phyloP scores from a whole-genome alignment of 495 filamentous ascomycete genomes.

The Xanthoparmelia taractica region DNA sequence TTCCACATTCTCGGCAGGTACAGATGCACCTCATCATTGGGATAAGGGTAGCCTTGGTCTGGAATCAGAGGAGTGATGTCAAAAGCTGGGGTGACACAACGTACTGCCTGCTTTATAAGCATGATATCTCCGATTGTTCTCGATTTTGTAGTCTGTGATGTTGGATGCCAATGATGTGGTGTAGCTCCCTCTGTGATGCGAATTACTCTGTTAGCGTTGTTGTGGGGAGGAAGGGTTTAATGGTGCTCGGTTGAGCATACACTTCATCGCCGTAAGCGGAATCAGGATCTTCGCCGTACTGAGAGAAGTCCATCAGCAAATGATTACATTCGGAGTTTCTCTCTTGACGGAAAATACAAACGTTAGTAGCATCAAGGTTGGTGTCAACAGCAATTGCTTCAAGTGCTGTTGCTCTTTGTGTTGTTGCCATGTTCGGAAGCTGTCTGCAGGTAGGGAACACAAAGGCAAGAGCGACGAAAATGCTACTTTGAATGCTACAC shows the following conservation, averaged over 20 bases:
- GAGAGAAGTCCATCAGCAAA: background rate
- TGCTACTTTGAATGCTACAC: background rate
- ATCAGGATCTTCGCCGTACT: conserved; percentile 24
- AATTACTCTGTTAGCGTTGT: background rate
- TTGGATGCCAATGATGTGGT: conserved; percentile 41
- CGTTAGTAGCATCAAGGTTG: conserved; percentile 12
- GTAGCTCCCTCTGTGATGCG: conserved; percentile 21
- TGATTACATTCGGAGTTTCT: background rate
- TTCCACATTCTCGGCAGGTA: background rate
- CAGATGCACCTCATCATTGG: conserved; percentile 41
- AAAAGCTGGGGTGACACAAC: conserved; percentile 1
- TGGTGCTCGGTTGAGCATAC: conserved; percentile 7
- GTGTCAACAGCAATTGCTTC: conserved; percentile 16
- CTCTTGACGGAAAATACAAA: background rate
- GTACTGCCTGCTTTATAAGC: conserved; percentile 38
- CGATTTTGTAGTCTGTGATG: conserved; percentile 47
- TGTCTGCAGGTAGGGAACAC: background rate
- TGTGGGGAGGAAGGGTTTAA: no score
- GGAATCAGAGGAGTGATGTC: background rate
- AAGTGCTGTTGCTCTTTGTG: no score
- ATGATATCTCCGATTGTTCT: conserved; percentile 40
- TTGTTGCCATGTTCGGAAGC: conserved; percentile 10
- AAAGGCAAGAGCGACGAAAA: conserved; percentile 5
- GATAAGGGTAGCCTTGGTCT: conserved; percentile 34
- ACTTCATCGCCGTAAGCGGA: conserved; percentile 23